Base-by-base conservation (phyloP, 306 rosid genomes). In the Casuarina cunninghamiana region DNA sequence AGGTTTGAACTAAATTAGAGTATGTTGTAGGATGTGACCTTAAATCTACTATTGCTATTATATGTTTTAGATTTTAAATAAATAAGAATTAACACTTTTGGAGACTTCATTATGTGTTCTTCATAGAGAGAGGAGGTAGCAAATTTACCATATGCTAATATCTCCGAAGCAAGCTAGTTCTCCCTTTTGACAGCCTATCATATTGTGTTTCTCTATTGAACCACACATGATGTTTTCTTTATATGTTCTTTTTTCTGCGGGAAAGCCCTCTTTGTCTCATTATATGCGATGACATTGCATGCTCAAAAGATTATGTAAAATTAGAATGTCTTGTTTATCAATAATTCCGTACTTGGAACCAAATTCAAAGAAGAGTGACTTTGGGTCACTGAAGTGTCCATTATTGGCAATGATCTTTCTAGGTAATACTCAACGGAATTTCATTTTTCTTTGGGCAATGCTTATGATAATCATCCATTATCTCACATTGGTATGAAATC, bases 191-290 rank as follows among this genome's bases (percentile, higher is more conserved):
- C 32, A 26, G 32, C 32, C 32, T 26, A 26, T 26, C 32, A 26
- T 26, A 26, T 26, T 26, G 32, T 26, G 32, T 26, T 26, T 26
- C 32, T 26, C 32, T 26, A 26, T 26, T 26, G 32, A 26, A 26
- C 32, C 32, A 0, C 32, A 26, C 32, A 26, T 26, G 32, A 26
- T 26, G 32, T 26, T 13, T 42, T 46, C 75, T 79, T 38, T 75
- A 2, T 54, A 81, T 78, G 71, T 35, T 74, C 60, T 50, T 74
- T 77, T 74, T 43, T 53, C 26, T 75, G 41, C 41, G 26, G 63
- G 66, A n/a, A 43, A 68, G 57, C 66, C 72, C 48, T 39, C 45
- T 11, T 60, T 68, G 58, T 68, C 53, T 75, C 54, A 11, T 1
- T 67, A 39, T 53, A 42, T 10, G 12, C 32, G 0, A 32, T 43